A percentile compares a stretch with the other conserved stretches of the same genome.
phyloP scores from a whole-genome alignment of 805 yeast genomes.

The Cyberlindnera americana region DNA sequence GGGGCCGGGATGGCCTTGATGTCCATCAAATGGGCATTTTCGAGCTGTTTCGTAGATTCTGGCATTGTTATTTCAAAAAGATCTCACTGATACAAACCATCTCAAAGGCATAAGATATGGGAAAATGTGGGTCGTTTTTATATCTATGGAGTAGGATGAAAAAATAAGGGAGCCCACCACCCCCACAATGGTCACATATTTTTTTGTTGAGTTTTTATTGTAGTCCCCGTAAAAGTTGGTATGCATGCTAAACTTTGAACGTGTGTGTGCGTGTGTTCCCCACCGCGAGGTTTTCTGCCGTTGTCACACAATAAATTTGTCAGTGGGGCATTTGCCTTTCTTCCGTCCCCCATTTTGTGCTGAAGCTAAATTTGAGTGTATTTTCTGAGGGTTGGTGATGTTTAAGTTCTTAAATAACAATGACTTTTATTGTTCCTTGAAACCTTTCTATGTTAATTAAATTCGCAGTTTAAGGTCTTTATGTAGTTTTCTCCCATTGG shows the following conservation, averaged over 20 bases:
- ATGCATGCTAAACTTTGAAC: no score
- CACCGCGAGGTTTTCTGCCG: slow-evolving; percentile 1
- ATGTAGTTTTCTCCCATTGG: no score
- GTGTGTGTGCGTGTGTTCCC: not conserved
- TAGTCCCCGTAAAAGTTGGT: not conserved
- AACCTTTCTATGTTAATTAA: no score
- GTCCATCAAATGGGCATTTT: slow-evolving; percentile 31
- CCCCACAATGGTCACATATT: slow-evolving; percentile 9
- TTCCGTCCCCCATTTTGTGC: no score
- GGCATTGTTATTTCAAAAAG: slow-evolving; percentile 16
- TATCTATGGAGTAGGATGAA: not conserved
- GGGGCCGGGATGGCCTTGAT: slow-evolving; percentile 27
- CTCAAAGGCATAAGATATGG: no score
- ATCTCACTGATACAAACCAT: no score
- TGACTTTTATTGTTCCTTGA: no score
- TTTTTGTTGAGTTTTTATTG: slow-evolving; percentile 1
- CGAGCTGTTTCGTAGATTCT: slow-evolving; percentile 22
- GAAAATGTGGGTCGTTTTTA: not conserved
- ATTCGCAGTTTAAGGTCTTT: no score
- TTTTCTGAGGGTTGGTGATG: no score
- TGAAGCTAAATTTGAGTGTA: no score
- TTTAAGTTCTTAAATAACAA: no score
- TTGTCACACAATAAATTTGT: no score
- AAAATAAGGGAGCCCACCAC: not conserved
- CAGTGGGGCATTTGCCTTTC: not conserved